A percentile compares a stretch with the other conserved stretches of the same genome.
These are phyloP conservation scores for Stenocarpella maydis DNA, from an alignment of 2,329 filamentous ascomycete species.

Conservation along the genomic window DNA sequence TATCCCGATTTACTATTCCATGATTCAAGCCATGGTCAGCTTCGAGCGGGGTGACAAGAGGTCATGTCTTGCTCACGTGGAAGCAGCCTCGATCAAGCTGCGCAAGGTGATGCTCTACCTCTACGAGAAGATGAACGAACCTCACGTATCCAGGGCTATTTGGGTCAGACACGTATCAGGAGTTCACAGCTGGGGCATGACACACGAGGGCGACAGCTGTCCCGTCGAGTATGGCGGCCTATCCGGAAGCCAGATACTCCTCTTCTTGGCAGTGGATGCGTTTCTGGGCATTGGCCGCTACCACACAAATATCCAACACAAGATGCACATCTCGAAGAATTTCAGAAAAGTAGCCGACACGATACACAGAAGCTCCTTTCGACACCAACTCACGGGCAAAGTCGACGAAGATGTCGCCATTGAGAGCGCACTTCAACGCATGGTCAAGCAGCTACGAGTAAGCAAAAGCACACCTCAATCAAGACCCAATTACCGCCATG, in stretches of 20 bases:
- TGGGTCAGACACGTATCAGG: constrained; percentile 48
- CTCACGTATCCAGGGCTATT: constrained; percentile 39
- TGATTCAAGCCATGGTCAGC: constrained; percentile 40
- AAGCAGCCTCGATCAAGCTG: constrained; percentile 36
- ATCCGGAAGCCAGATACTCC: constrained; percentile 46
- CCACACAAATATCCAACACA: constrained; percentile 38
- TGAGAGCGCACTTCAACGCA: constrained; percentile 39
- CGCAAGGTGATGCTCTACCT: constrained; percentile 41
- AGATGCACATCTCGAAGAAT: constrained; percentile 40
- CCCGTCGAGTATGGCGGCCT: constrained; percentile 45
- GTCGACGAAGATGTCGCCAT: constrained; percentile 39
- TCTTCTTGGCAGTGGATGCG: constrained; percentile 47
- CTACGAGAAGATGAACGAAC: constrained; percentile 43
- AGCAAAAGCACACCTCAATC: constrained; percentile 14
- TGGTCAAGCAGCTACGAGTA: constrained; percentile 45
- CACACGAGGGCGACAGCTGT: constrained; percentile 36
- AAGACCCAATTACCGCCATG: not conserved
- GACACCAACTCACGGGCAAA: constrained; percentile 29
- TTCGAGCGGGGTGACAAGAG: constrained; percentile 38
- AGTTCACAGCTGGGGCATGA: constrained; percentile 49
- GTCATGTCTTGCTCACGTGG: constrained; percentile 37
- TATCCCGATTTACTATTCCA: constrained; percentile 40
- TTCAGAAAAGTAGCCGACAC: constrained; percentile 40
- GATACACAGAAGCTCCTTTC: constrained; percentile 40
- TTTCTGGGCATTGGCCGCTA: constrained; percentile 47